Evolutionary conservation across 2,329 filamentous ascomycete species (phyloP).

Genomic region (Davidsoniella eucalypti): DNA sequence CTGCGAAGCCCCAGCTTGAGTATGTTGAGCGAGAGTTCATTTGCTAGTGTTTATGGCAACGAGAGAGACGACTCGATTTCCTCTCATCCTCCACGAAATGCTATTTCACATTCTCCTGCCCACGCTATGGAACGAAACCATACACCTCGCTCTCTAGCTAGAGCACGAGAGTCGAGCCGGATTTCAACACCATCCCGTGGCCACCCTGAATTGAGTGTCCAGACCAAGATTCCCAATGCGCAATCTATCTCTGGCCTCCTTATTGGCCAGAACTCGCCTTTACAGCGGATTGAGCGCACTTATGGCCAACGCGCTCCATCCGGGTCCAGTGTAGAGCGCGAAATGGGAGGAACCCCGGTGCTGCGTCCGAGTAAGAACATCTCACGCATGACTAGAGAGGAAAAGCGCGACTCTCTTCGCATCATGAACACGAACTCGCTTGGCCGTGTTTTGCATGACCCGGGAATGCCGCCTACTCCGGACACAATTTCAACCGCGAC

Average conservation of each 20-base stretch:
- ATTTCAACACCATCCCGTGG: conserved; percentile 6
- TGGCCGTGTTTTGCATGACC: conserved; percentile 26
- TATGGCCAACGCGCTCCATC: conserved; percentile 14
- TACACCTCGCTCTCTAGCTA: conserved; percentile 4
- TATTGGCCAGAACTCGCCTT: conserved; percentile 25
- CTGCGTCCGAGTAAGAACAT: conserved; percentile 20
- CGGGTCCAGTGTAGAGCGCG: conserved; percentile 16
- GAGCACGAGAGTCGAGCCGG: neutral
- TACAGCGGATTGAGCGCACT: conserved; percentile 30
- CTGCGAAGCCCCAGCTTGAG: conserved; percentile 44
- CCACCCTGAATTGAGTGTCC: neutral
- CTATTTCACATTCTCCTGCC: neutral
- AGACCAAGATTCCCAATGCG: conserved; percentile 14
- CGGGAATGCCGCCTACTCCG: conserved; percentile 38
- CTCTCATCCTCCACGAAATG: neutral
- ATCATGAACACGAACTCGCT: conserved; percentile 31
- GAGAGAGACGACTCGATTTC: conserved; percentile 4
- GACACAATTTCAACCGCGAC: conserved; percentile 43
- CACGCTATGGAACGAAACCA: neutral
- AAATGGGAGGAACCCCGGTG: conserved; percentile 14
- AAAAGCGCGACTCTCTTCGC: conserved; percentile 32
- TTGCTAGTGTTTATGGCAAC: conserved; percentile 44
- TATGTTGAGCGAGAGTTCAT: conserved; percentile 50
- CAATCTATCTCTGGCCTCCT: conserved; percentile 27
- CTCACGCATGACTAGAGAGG: conserved; percentile 18